Conservation (phyloP, 2,329 filamentous ascomycete species). For the Colletotrichum noveboracense region DNA sequence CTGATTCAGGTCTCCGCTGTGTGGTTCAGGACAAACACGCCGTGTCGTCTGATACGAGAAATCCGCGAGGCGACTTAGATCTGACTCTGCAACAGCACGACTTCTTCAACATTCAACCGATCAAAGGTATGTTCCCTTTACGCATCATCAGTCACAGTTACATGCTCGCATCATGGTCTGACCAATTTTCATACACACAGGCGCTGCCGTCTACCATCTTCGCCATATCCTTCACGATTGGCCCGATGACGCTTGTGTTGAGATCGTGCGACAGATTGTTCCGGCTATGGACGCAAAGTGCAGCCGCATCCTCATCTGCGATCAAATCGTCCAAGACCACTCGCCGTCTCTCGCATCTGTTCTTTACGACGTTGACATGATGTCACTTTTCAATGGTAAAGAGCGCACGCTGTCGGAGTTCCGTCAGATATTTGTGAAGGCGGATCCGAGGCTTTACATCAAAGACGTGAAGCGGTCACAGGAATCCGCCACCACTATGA, state of each 20-base stretch:
- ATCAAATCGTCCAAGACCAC: not conserved
- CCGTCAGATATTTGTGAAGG: not conserved
- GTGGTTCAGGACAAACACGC: not conserved
- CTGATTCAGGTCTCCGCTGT: not conserved
- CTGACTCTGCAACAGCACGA: not conserved
- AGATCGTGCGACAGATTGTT: not conserved
- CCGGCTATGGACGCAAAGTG: not conserved
- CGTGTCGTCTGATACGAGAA: not conserved
- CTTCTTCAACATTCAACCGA: not conserved
- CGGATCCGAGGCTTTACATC: not conserved
- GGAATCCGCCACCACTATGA: not conserved
- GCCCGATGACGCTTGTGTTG: not conserved
- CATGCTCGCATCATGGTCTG: not conserved
- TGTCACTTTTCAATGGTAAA: not conserved
- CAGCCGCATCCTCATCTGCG: not conserved
- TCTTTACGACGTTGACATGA: not conserved
- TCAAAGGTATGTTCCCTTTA: not conserved
- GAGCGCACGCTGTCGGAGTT: not conserved
- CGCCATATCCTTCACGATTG: not conserved
- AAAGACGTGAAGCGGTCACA: not conserved
- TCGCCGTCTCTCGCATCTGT: not conserved
- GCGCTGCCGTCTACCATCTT: not conserved
- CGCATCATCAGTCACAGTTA: not conserved
- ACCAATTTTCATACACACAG: not conserved
- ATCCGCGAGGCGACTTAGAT: rapidly evolving